These are phyloP conservation scores for Solanum piurae DNA, from an alignment of 257 asterid species.

Conservation along the genomic window DNA sequence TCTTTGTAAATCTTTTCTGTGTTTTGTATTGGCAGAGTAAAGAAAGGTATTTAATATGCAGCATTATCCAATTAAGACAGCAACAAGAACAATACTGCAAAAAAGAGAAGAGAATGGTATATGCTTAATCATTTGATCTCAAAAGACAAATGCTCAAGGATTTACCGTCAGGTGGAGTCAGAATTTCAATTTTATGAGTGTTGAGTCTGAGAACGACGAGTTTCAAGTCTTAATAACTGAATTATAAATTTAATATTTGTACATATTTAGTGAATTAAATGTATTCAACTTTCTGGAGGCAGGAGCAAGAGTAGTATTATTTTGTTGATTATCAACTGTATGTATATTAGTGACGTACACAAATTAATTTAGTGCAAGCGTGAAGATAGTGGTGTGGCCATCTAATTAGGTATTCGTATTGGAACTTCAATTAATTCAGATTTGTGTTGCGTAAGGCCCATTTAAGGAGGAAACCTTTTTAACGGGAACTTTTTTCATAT, in stretches of 20 bases:
- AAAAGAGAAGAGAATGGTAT: neutral
- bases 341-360: neutral
- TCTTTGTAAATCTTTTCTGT: neutral
- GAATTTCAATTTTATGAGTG: neutral
- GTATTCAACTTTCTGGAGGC: neutral
- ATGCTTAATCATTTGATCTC: neutral
- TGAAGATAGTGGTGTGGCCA: neutral
- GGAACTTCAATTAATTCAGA: neutral
- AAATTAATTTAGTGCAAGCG: neutral
- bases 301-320: neutral
- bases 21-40: constrained; percentile 27
- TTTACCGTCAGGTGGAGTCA: neutral
- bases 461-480: neutral
- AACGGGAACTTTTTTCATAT: neutral
- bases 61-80: constrained; percentile 39
- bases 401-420: neutral
- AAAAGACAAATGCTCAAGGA: neutral
- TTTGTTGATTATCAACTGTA: neutral
- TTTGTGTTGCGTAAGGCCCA: accelerated
- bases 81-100: constrained; percentile 3
- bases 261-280: neutral
- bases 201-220: neutral
- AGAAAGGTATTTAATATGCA: constrained; percentile 63
- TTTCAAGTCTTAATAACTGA: neutral
- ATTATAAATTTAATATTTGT: neutral